Conservation (phyloP, 805 yeast genomes). For the Candida namnaoensis region DNA sequence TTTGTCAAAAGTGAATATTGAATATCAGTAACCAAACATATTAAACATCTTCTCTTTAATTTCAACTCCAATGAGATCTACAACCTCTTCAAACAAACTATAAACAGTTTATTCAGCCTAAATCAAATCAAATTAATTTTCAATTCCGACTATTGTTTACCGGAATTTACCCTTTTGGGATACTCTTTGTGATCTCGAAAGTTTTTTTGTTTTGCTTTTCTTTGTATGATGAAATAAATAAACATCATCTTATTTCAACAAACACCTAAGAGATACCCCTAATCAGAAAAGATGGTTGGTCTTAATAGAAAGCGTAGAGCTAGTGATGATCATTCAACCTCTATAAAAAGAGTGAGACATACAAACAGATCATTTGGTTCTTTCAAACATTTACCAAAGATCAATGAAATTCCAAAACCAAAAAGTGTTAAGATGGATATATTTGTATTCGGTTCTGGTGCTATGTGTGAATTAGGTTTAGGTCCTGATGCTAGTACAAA, state of each 20-base stretch:
- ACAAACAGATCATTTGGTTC: slow-evolving; percentile 20
- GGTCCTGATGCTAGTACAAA: slow-evolving; percentile 90
- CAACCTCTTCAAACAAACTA: too few relatives aligned
- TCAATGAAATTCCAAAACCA: slow-evolving; percentile 16
- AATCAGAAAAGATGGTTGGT: slow-evolving; percentile 10
- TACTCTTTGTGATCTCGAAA: too few relatives aligned
- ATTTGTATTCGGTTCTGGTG: slow-evolving; percentile 93
- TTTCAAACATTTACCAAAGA: slow-evolving; percentile 15
- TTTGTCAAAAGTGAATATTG: too few relatives aligned
- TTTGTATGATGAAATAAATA: too few relatives aligned
- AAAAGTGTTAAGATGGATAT: slow-evolving; percentile 45
- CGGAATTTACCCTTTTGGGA: too few relatives aligned
- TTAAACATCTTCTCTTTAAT: too few relatives aligned
- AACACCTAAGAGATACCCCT: not conserved
- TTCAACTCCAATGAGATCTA: too few relatives aligned
- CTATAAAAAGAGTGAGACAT: slow-evolving; percentile 15
- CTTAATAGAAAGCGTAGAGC: slow-evolving; percentile 17
- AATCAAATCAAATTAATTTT: too few relatives aligned
- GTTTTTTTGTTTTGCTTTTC: too few relatives aligned
- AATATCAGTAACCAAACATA: too few relatives aligned
- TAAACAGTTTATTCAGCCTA: too few relatives aligned
- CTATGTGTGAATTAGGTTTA: slow-evolving; percentile 96
- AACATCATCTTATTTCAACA: not conserved
- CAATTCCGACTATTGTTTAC: too few relatives aligned
- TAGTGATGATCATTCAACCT: slow-evolving; percentile 7